These are phyloP conservation scores for Pyrus betulifolia DNA, from an alignment of 306 rosid species.

Conservation along the genomic window DNA sequence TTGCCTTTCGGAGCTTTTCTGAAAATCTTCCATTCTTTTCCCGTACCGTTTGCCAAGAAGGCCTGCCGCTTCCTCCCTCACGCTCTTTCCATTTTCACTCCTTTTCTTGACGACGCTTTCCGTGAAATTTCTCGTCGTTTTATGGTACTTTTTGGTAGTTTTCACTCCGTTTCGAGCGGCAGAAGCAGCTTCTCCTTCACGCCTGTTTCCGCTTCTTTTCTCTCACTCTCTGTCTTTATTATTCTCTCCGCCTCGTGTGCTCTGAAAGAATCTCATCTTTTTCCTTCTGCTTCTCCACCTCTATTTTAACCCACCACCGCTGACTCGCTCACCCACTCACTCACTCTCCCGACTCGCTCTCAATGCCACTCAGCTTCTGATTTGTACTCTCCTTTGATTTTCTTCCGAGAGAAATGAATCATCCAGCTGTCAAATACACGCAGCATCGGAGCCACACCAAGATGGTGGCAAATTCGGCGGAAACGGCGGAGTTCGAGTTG, in stretches of 20 bases:
- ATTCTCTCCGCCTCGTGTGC: slow-evolving; percentile 32
- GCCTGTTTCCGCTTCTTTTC: not conserved
- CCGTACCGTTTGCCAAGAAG: slow-evolving; percentile 4
- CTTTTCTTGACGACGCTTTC: slow-evolving; percentile 24
- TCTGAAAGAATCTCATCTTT: slow-evolving; percentile 31
- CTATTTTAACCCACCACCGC: slow-evolving; percentile 3
- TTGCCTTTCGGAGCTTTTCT: slow-evolving; percentile 11
- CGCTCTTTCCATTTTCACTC: slow-evolving; percentile 18
- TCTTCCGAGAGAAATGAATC: slow-evolving; percentile 2
- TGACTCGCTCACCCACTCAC: not conserved
- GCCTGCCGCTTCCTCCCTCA: slow-evolving; percentile 21
- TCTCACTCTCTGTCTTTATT: slow-evolving; percentile 28
- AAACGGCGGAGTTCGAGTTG: slow-evolving; percentile 4
- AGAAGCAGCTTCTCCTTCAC: not conserved
- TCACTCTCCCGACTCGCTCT: slow-evolving; percentile 18
- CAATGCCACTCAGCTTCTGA: slow-evolving; percentile 25
- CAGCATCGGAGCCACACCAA: slow-evolving; percentile 46
- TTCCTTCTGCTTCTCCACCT: not conserved
- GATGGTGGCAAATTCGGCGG: slow-evolving; percentile 10
- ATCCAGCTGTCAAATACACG: slow-evolving; percentile 31
- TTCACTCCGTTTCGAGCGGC: slow-evolving; percentile 41
- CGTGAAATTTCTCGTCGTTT: slow-evolving; percentile 51
- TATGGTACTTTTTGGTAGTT: slow-evolving; percentile 17
- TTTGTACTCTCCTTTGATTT: not conserved
- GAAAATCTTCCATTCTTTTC: slow-evolving; percentile 21